These are phyloP conservation scores for Cryptomeria japonica DNA, from an alignment of 75 land plant genomes.

Conservation along the genomic window DNA sequence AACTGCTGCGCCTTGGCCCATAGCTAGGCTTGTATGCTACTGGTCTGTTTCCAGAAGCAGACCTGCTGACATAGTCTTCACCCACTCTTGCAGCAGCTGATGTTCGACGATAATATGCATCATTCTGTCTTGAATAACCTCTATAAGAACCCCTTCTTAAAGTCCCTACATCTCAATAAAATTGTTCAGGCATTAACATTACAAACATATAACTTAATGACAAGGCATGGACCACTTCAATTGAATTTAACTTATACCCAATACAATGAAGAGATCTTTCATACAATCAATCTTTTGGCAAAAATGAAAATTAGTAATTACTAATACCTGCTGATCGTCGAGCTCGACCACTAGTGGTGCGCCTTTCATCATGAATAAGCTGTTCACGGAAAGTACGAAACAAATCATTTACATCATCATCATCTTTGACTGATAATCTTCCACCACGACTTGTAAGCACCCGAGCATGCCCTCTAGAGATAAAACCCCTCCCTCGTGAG, in stretches of 20 bases:
- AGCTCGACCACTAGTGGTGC: conserved; percentile 28
- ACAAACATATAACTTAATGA: background rate
- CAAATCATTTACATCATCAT: conserved; percentile 14
- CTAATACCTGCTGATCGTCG: background rate
- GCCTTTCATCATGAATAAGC: conserved; percentile 19
- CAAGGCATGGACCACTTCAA: background rate
- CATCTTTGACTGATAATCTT: conserved; percentile 23
- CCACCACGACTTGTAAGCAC: conserved; percentile 18
- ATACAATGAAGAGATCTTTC: background rate
- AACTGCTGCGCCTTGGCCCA: conserved; percentile 16
- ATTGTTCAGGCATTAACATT: background rate
- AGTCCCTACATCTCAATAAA: conserved; percentile 16
- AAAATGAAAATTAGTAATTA: too few species aligned
- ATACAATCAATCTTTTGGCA: background rate
- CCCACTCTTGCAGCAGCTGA: conserved; percentile 10
- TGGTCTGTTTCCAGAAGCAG: conserved; percentile 14
- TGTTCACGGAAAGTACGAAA: conserved; percentile 22
- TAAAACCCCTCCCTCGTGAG: conserved; percentile 31
- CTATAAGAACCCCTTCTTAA: conserved; percentile 30
- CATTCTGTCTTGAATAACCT: conserved; percentile 10
- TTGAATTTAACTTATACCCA: background rate
- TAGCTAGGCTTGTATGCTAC: conserved; percentile 9
- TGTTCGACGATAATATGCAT: background rate
- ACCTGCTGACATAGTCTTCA: background rate
- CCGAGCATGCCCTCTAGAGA: conserved; percentile 28